Base-by-base conservation (phyloP, 2,329 filamentous ascomycete species). In the Sarocladium strictum region DNA sequence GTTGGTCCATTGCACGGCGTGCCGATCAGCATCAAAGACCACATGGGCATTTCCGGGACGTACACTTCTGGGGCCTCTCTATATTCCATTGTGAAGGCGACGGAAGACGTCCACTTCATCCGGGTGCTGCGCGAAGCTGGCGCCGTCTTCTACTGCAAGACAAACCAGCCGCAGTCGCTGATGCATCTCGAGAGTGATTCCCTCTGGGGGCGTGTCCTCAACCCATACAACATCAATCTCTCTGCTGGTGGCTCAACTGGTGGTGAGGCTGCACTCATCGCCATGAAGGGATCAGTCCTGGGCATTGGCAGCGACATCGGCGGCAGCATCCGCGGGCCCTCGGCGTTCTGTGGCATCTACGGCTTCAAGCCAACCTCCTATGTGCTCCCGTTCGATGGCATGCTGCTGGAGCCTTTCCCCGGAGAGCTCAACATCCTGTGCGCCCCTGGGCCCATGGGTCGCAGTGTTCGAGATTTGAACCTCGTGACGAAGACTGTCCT, bases 61-160 rank as follows among this genome's bases (percentile, higher is more conserved):
- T 75, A 81, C 55, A 72, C 76, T n/a, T 77, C 74, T 0, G 72
- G 80, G 6, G 84, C 82, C 1, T 80, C 87, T 55, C 76, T 78
- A 0, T 74, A 73, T 5, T 71, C 82, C 51, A 81, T 79, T 27
- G 70, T 76, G 53, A 73, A 80, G 45, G 81, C 83, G 1, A 65
- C 68, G 23, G 67, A 74, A 56, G 80, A 86, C 62, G 75, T 80
- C 0, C 74, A 76, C 0, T 69, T 87, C 3, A 79, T 86, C 0
- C 73, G 79, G 11, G 70, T 85, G 2, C 69, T 89, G 2, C 67
- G 79, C 29, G 73, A 74, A 26, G 72, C 81, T 0, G 86, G 86
- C 1, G 85, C 85, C 1, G 76, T 89, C 0, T 69, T 85, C 21
- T 85, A 87, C 60, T 79, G 80, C 59, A 89, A 89, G 67, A 89